These are phyloP conservation scores for Ophidiomyces ophidiicola DNA, from an alignment of 2,329 filamentous ascomycete species.

Conservation along the genomic window DNA sequence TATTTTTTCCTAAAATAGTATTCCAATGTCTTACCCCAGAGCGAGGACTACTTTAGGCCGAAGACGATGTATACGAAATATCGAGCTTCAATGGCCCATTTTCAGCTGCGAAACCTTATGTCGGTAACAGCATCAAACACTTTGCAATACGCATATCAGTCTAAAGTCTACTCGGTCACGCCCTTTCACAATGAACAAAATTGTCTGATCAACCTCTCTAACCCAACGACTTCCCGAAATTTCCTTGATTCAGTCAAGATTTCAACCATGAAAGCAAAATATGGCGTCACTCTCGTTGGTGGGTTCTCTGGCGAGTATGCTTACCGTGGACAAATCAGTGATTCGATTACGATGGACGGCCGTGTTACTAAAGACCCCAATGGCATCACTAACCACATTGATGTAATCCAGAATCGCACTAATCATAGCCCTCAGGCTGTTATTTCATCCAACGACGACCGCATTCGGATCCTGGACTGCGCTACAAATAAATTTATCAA, in stretches of 20 bases:
- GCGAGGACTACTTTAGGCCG: slow-evolving; percentile 39
- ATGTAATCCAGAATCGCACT: slow-evolving; percentile 39
- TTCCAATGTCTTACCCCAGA: slow-evolving; percentile 26
- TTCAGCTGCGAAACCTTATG: slow-evolving; percentile 48
- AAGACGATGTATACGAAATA: slow-evolving; percentile 39
- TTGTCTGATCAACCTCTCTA: slow-evolving; percentile 40
- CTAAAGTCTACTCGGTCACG: slow-evolving; percentile 40
- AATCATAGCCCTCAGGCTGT: slow-evolving; percentile 40
- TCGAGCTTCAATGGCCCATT: slow-evolving; percentile 43
- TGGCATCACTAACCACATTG: slow-evolving; percentile 48
- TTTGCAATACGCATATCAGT: slow-evolving; percentile 41
- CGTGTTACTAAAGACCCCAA: slow-evolving; percentile 40
- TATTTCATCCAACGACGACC: slow-evolving; percentile 47
- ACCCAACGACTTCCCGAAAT: slow-evolving; percentile 28
- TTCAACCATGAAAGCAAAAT: slow-evolving; percentile 41
- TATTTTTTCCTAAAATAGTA: slow-evolving; percentile 19
- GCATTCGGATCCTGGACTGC: slow-evolving; percentile 44
- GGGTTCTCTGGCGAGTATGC: slow-evolving; percentile 48
- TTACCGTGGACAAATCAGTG: slow-evolving; percentile 31
- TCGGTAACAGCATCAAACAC: slow-evolving; percentile 44
- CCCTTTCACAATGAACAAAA: slow-evolving; percentile 33
- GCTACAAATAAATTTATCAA: slow-evolving; percentile 32
- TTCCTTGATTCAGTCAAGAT: slow-evolving; percentile 34
- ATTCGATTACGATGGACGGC: slow-evolving; percentile 30
- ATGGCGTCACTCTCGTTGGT: slow-evolving; percentile 42